Evolutionary conservation across 1,284 basidiomycete species (phyloP).

Genomic region (Ustilago bromivora): DNA sequence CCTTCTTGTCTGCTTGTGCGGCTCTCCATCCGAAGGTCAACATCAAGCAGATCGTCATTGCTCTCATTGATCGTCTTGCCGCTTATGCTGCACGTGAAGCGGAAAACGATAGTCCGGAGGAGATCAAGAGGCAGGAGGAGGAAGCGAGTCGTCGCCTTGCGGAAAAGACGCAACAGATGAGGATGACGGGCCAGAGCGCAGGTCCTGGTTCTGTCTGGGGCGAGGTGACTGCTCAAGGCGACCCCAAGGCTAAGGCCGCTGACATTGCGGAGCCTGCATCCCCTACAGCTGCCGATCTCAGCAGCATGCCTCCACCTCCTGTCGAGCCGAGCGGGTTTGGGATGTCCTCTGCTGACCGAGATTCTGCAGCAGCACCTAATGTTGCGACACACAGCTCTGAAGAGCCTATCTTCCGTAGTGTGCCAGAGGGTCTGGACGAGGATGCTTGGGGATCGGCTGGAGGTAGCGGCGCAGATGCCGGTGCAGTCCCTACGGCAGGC

Average conservation of each 20-base stretch:
- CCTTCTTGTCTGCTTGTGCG: conserved; percentile 68
- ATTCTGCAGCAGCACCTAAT: conserved; percentile 61
- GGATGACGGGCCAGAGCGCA: conserved; percentile 52
- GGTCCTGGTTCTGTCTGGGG: conserved; percentile 62
- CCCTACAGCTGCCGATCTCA: conserved; percentile 37
- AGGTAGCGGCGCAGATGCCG: conserved; percentile 27
- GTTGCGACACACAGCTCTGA: conserved; percentile 65
- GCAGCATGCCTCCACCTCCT: conserved; percentile 47
- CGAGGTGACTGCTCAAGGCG: conserved; percentile 60
- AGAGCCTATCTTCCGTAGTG: conserved; percentile 51
- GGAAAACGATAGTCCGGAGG: conserved; percentile 67
- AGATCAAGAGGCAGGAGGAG: conserved; percentile 66
- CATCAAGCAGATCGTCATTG: conserved; percentile 69
- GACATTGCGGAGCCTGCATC: conserved; percentile 56
- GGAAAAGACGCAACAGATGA: conserved; percentile 63
- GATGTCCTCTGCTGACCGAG: conserved; percentile 47
- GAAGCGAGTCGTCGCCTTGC: conserved; percentile 61
- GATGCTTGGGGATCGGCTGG: conserved; percentile 53
- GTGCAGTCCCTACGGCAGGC: conserved; percentile 23
- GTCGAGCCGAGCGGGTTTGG: conserved; percentile 56
- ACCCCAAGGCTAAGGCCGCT: conserved; percentile 46
- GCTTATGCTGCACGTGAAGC: conserved; percentile 68
- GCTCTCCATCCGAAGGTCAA: conserved; percentile 69
- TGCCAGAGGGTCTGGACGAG: conserved; percentile 64
- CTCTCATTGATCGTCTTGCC: conserved; percentile 67